These are phyloP conservation scores for Thinopyrum elongatum DNA, from an alignment of 176 grass and related monocot genomes.

Conservation along the genomic window DNA sequence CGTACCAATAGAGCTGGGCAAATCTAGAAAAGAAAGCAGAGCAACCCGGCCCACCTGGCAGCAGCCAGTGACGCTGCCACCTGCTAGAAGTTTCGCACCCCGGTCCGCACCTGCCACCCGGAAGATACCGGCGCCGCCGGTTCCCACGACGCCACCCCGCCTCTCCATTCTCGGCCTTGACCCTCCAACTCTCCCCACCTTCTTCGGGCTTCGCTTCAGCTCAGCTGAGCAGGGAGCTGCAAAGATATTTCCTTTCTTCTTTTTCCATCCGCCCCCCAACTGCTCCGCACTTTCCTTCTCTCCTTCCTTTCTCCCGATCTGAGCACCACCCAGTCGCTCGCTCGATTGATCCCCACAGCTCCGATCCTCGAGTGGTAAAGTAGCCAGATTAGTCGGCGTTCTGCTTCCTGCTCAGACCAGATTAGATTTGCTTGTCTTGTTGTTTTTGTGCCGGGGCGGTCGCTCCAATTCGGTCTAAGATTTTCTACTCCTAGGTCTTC, in stretches of 20 bases:
- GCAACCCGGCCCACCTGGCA: too few relatives aligned
- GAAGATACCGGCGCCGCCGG: slow-evolving; percentile 20
- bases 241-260: slow-evolving; percentile 19
- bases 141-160: background rate
- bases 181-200: background rate
- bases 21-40: too few relatives aligned
- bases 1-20: too few relatives aligned
- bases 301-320: slow-evolving; percentile 21
- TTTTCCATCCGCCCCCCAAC: background rate
- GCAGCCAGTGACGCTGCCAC: too few relatives aligned
- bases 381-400: background rate
- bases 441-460: background rate
- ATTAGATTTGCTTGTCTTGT: slow-evolving; percentile 29
- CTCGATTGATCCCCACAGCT: background rate
- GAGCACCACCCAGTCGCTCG: background rate
- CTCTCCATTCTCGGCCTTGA: background rate
- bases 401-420: slow-evolving; percentile 11
- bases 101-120: background rate
- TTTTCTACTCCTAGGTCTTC: background rate
- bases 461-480: background rate
- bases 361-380: too few relatives aligned
- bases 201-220: background rate
- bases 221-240: background rate
- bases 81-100: background rate
- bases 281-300: slow-evolving; percentile 1